Base-by-base conservation (phyloP, 805 yeast genomes). In the Candida montana region DNA sequence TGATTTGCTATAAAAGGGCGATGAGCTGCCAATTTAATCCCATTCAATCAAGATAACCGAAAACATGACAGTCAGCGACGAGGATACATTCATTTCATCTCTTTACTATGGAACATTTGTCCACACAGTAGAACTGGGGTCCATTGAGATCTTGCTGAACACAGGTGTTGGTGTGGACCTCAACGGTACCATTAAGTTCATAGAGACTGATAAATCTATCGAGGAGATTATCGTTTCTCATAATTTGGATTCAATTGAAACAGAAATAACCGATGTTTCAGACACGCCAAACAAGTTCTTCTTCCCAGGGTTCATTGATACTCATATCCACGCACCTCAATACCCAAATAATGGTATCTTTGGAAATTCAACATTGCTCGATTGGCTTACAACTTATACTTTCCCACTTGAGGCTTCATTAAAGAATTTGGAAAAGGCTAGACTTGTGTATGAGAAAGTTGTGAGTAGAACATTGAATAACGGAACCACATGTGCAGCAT, bases 401-500 rank as follows among this genome's bases (percentile, higher is more conserved):
- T 93, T 90, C 68, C 95, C 96, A 1, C 62, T 90, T 42, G 99
- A 93, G 62, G 68, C 84, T 7, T 71, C 84, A 4, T 73, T 87
- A 46, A 65, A 62, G 16, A 76, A 82, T 47, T 50, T 73, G 18
- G 53, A 59, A 1, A 58, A 71, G 35, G 96, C 96, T 0, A 49
- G 62, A 11, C 58, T 67, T 7, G 80, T 90, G 2, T 93, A 91
- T 59, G 50, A 71, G 12, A 74, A 72, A 50, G 84, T 83, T 5
- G 77, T 93, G n/a, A 53, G 63, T 4, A 77, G 83, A 42, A 86
- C 96, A 0, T 64, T 93, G 48, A 54, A 59, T 3, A 71, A 80
- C 57, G 99, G 99, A 17, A 93, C 98, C 1, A 93, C 99, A 1
- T 80, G 91, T 42, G 95, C 95, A 0, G 74, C 95, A 0, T 93